Evolutionary conservation across 2,329 filamentous ascomycete genomes (phyloP).

Genomic region (Paecilomyces fulvus): DNA sequence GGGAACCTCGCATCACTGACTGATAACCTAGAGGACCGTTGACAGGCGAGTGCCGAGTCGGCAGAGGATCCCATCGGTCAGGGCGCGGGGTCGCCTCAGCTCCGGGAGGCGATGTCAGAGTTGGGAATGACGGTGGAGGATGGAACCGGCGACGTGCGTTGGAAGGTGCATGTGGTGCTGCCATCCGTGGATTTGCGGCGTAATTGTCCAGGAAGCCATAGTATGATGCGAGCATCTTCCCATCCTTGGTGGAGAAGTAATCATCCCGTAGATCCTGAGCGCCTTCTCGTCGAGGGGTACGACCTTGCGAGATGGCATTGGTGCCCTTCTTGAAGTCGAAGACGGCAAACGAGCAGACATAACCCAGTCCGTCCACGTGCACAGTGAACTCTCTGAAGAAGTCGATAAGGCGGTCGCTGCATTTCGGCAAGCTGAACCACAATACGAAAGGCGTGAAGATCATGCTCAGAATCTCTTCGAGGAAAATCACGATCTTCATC

Average conservation of each 20-base stretch:
- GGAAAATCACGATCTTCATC: conserved; percentile 80
- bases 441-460: conserved; percentile 85
- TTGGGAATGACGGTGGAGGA: conserved; percentile 66
- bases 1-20: conserved; percentile 19
- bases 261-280: conserved; percentile 68
- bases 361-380: conserved; percentile 90
- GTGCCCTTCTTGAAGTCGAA: conserved; percentile 90
- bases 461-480: conserved; percentile 88
- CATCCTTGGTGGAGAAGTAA: conserved; percentile 90
- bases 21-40: conserved; percentile 17
- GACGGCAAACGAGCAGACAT: conserved; percentile 94
- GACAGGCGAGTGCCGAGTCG: conserved; percentile 11
- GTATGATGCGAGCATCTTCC: conserved; percentile 97
- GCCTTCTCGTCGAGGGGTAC: conserved; percentile 18
- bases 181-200: conserved; percentile 62
- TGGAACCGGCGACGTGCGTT: conserved; percentile 51
- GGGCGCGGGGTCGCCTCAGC: conserved; percentile 39
- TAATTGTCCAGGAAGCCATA: conserved; percentile 95
- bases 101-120: conserved; percentile 53
- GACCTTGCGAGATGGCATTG: conserved; percentile 42
- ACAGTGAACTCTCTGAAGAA: conserved; percentile 98
- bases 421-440: conserved; percentile 75
- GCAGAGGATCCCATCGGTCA: conserved; percentile 21
- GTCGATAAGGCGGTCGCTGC: conserved; percentile 87
- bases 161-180: conserved; percentile 48